These are phyloP conservation scores for Boletus eberwhitei DNA, from an alignment of 768 basidiomycete genomes.

Conservation along the genomic window DNA sequence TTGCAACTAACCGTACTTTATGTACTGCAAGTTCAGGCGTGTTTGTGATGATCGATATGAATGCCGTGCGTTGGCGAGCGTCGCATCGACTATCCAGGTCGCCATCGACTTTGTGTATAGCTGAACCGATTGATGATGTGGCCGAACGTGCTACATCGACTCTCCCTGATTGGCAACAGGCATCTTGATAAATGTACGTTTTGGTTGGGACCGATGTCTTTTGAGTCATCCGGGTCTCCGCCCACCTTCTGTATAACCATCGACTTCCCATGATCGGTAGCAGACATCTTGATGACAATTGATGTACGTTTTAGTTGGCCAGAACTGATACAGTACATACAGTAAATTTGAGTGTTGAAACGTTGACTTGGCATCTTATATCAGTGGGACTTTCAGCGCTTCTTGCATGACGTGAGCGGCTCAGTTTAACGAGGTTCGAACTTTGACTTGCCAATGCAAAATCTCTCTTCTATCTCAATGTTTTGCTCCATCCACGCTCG, in stretches of 20 bases:
- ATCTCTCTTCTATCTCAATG: neutral
- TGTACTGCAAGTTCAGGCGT: neutral
- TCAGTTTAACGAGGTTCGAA: no score
- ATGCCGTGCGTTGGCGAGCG: neutral
- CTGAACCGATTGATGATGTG: neutral
- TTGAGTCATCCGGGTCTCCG: neutral
- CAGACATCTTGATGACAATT: neutral
- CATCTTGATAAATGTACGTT: neutral
- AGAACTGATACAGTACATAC: no score
- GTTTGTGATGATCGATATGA: neutral
- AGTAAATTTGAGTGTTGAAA: no score
- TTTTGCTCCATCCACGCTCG: slow-evolving; percentile 4
- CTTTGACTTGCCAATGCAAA: neutral
- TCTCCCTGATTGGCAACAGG: neutral
- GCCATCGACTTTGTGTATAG: neutral
- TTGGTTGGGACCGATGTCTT: neutral
- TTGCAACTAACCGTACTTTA: neutral
- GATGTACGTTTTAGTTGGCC: neutral
- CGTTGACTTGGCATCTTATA: no score
- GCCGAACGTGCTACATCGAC: neutral
- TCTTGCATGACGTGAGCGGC: neutral
- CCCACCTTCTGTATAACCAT: neutral
- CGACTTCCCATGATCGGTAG: neutral
- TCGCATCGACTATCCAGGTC: neutral
- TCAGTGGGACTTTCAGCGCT: neutral